Conservation (phyloP, 768 basidiomycete species). For the Boletus insuetus region DNA sequence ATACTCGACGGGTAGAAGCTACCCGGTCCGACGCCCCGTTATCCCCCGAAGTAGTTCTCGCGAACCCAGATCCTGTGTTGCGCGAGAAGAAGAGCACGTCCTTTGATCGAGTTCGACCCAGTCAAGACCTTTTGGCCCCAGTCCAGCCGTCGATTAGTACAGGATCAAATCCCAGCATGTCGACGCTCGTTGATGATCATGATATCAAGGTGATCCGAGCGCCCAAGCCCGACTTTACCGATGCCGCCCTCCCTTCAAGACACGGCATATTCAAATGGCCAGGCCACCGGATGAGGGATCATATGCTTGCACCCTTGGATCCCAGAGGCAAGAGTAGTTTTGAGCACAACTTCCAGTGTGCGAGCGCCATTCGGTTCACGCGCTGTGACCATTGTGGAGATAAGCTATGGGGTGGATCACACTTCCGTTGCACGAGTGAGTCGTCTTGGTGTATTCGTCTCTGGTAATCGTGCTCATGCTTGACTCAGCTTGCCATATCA, state of each 20-base stretch:
- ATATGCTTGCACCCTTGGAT: constrained; percentile 31
- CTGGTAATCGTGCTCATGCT: constrained; percentile 1
- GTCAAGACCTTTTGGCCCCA: constrained; percentile 5
- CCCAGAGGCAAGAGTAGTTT: constrained; percentile 40
- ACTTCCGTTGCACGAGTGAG: constrained; percentile 85
- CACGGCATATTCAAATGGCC: constrained; percentile 72
- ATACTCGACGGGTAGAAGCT: constrained; percentile 72
- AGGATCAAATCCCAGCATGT: constrained; percentile 17
- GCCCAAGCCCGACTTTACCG: constrained; percentile 34
- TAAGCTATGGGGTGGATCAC: constrained; percentile 99
- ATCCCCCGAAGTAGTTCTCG: constrained; percentile 1
- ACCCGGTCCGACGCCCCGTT: constrained; percentile 17
- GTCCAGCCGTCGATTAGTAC: constrained; percentile 17
- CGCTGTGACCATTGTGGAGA: constrained; percentile 96
- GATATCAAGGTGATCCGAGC: constrained; percentile 27
- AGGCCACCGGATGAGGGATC: constrained; percentile 53
- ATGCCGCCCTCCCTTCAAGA: constrained; percentile 48
- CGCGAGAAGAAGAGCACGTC: constrained; percentile 29
- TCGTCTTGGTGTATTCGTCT: constrained; percentile 4
- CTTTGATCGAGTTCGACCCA: constrained; percentile 24
- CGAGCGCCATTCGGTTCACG: constrained; percentile 84
- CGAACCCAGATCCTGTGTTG: constrained; percentile 10
- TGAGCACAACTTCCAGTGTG: constrained; percentile 87
- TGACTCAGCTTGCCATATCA: constrained; percentile 69
- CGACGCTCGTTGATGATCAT: constrained; percentile 26